Conservation (phyloP, 2,329 filamentous ascomycete genomes). For the Fusarium succisae region DNA sequence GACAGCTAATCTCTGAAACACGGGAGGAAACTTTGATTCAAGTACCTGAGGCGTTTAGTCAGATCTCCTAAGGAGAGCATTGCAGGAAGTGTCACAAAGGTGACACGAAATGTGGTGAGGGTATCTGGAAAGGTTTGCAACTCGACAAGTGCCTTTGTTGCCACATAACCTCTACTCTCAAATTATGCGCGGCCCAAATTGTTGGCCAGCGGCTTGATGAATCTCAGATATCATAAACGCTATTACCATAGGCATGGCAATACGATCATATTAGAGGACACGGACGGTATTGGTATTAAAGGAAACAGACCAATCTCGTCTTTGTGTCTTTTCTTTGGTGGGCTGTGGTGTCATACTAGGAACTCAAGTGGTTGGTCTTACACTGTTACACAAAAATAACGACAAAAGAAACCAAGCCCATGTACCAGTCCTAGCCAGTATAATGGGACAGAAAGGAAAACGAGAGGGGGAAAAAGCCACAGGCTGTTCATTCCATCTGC, state of each 20-base stretch:
- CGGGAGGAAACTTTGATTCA: background rate
- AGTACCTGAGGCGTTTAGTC: background rate
- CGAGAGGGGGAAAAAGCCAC: background rate
- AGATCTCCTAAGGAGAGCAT: background rate
- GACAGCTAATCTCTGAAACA: conserved; percentile 1
- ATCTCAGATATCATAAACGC: conserved; percentile 9
- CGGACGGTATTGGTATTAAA: background rate
- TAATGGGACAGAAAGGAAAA: background rate
- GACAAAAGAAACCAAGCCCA: background rate
- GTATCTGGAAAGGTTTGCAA: background rate
- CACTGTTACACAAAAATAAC: background rate
- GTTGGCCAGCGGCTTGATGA: background rate
- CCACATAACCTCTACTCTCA: background rate
- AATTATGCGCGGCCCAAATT: background rate
- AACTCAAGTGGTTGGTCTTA: background rate
- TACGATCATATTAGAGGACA: background rate
- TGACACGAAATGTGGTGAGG: background rate
- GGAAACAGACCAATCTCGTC: background rate
- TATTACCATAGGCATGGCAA: background rate
- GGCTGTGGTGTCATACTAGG: background rate
- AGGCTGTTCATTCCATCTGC: background rate
- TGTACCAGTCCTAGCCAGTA: background rate
- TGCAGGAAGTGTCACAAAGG: background rate
- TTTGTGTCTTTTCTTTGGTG: background rate
- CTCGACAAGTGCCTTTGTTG: background rate